phyloP scores from a whole-genome alignment of 2,329 filamentous ascomycete genomes.

The Penicillium occitanis region DNA sequence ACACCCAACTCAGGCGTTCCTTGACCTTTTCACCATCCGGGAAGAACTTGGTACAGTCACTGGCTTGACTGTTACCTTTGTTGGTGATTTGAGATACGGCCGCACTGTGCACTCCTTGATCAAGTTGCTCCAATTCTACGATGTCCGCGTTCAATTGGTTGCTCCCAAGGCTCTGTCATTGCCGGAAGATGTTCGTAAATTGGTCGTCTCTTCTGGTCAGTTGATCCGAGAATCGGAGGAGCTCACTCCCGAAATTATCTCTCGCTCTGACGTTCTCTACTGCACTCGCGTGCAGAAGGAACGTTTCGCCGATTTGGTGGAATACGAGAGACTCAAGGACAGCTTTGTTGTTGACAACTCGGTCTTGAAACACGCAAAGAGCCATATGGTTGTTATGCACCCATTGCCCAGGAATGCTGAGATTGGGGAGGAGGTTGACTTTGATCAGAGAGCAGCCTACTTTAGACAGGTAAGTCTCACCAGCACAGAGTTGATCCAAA shows the following conservation, averaged over 20 bases:
- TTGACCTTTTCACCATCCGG: conserved; percentile 97
- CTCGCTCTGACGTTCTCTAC: conserved; percentile 87
- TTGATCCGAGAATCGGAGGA: conserved; percentile 72
- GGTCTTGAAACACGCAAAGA: conserved; percentile 87
- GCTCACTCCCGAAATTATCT: conserved; percentile 83
- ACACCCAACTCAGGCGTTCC: conserved; percentile 95
- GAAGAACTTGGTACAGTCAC: conserved; percentile 96
- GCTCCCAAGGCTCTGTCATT: conserved; percentile 76
- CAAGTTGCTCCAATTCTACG: conserved; percentile 92
- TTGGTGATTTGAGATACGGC: conserved; percentile 89
- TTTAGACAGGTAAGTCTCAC: conserved; percentile 86
- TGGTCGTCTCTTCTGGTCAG: conserved; percentile 72
- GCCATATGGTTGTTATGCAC: conserved; percentile 91
- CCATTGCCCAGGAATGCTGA: conserved; percentile 91
- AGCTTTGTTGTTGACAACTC: conserved; percentile 87
- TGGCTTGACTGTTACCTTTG: conserved; percentile 92
- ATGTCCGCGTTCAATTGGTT: conserved; percentile 89
- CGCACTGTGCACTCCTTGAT: conserved; percentile 93
- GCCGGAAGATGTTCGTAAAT: conserved; percentile 70
- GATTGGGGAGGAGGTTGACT: conserved; percentile 93
- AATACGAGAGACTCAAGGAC: conserved; percentile 87
- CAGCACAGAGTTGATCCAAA: conserved; percentile 1
- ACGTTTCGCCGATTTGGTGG: conserved; percentile 75
- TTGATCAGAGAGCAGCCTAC: conserved; percentile 94
- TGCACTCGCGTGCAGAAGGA: conserved; percentile 97